A percentile compares a stretch with the other conserved stretches of the same genome.
phyloP scores from a whole-genome alignment of 83 land plant species.

The Larix sibirica region DNA sequence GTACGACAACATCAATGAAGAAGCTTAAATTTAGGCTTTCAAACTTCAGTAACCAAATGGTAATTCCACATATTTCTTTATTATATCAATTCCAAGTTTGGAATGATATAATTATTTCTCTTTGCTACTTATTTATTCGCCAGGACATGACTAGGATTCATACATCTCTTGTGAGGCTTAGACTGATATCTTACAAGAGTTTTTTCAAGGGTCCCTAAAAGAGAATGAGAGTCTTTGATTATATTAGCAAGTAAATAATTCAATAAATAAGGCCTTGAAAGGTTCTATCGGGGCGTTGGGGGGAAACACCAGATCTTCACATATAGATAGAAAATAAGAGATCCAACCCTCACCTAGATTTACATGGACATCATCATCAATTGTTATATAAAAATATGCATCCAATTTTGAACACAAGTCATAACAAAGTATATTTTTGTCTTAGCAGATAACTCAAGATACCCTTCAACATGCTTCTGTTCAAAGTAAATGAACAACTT shows the following conservation, averaged over 20 bases:
- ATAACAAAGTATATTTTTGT: slow-evolving; percentile 66
- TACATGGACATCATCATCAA: slow-evolving; percentile 71
- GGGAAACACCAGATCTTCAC: neutral
- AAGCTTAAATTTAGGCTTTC: neutral
- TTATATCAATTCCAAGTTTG: neutral
- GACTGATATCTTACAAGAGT: slow-evolving; percentile 28
- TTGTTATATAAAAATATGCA: slow-evolving; percentile 57
- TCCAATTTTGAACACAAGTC: slow-evolving; percentile 56
- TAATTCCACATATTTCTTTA: neutral
- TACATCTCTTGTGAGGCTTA: slow-evolving; percentile 51
- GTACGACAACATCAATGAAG: too few relatives aligned
- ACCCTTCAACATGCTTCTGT: slow-evolving; percentile 54
- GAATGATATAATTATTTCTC: neutral
- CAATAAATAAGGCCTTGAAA: neutral
- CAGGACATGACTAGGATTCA: slow-evolving; percentile 65
- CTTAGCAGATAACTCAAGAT: slow-evolving; percentile 69
- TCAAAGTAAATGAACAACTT: neutral
- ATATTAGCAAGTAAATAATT: neutral
- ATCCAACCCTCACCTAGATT: slow-evolving; percentile 36
- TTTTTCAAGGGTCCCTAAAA: slow-evolving; percentile 34
- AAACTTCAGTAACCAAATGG: neutral
- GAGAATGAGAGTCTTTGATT: neutral
- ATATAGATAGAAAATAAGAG: neutral
- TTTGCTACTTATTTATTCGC: slow-evolving; percentile 43
- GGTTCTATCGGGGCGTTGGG: neutral